Base-by-base conservation (phyloP, 805 yeast genomes). In the Wickerhamiella vanderwaltii region DNA sequence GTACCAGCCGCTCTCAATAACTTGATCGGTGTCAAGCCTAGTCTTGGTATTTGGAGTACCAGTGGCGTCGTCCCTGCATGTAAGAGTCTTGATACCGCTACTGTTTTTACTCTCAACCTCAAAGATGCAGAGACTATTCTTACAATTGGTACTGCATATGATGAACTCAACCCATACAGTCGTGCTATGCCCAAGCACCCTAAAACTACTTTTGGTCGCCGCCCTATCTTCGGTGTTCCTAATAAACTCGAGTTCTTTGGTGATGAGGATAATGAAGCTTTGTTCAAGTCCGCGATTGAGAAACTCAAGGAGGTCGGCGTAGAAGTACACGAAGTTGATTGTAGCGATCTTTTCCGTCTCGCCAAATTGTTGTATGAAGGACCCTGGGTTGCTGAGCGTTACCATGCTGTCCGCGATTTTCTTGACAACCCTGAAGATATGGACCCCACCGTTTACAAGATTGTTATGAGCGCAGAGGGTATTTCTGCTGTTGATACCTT, bases 341-440 rank as follows among this genome's bases (percentile, higher is more conserved):
- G 88, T 58, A 60, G 77, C 13, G 82, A 86, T 3, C 66, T 88
- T 30, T 66, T 83, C 46, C 81, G 80, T 28, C 68, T 88, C 44
- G 98, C 97, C 13, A 74, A 74, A 51, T 82, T 91, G 56, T 69
- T 88, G 28, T 88, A 88, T 58, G 96, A 88, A 56, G 98, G 98
- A 45, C 82, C 97, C n/a, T 88, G 98, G 98, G 97, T 88, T 9
- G 84, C 93, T 18, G 98, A 88, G 65, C 73, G 98, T 52, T 86
- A 76, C 63, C 76, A 84, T 48, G 95, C 95, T 19, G 73, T 77
- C 28, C 72, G 74, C 51, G 83, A 79, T 31, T 68, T 83, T 44
- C 73, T 73, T 22, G 71, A 76, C 54, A 86, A 91, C 15, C 84
- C 91, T 24, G 68, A 71, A 25, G 70, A 79, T 37, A 65, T 88